Base-by-base conservation (phyloP, 169 alveolate species). In the Plasmodium coatneyi region DNA sequence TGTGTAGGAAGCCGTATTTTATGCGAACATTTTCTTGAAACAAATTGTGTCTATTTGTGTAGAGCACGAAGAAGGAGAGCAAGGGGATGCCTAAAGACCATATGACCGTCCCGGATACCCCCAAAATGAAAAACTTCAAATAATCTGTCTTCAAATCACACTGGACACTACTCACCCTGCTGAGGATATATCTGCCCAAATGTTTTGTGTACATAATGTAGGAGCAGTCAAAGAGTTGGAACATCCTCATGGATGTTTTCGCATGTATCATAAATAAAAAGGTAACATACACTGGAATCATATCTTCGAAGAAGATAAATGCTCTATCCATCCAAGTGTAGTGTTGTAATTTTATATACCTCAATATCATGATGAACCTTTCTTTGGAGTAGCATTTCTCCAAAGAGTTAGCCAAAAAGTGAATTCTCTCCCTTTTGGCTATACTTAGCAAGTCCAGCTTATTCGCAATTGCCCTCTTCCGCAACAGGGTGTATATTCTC, bases 81-180 rank as follows among this genome's bases (percentile, higher is more conserved):
- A 97, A 89, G 5, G 98, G 98, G 54, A 97, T 97, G 14, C 98
- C 98, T 80, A 97, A 74, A 16, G 97, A 95, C 98, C 98, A 97
- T 71, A 96, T 70, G 30, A 95, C 41, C 70, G 97, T 81, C 54
- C 98, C 98, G 2, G 83, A 89, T 83, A 97, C 54, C 30, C 98
- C 98, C 30, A 97, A 76, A 5, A 93, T 80, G 70, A 97, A 95
- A 93, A 90, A 97, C 72, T 93, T 91, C 66, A 95, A 79, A 86
- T 97, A 97, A 25, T 78, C 95, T 14, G 95, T 92, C 14, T 71
- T 89, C 6, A 96, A 46, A 1, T 86, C 86, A 93, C 98, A 97
- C 71, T 94, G 92, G 39, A 97, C 92, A 72, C 97, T 95, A 95
- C 96, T 96, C 10, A 97, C 98, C 19, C 97, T 96, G 0, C 97